phyloP scores from a whole-genome alignment of 805 yeast species.

The Ogataea neopini region DNA sequence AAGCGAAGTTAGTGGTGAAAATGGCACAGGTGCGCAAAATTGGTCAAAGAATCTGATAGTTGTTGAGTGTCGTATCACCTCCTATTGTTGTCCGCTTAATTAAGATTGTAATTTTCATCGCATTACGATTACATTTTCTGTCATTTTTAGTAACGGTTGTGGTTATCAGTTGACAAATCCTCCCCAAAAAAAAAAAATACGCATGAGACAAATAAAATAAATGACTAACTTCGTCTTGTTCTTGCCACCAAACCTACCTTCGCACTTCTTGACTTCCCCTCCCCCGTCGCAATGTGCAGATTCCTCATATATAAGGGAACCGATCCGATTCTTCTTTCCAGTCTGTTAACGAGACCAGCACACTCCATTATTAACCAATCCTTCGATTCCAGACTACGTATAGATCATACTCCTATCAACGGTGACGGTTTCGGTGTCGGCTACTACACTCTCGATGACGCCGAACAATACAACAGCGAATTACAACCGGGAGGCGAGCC shows the following conservation, averaged over 20 bases:
- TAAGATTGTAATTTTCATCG: too few relatives aligned
- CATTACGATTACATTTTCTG: neutral
- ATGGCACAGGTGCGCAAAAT: neutral
- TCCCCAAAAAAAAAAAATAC: neutral
- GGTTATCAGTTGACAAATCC: neutral
- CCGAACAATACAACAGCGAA: constrained; percentile 1
- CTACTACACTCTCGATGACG: constrained; percentile 57
- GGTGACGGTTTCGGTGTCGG: constrained; percentile 99
- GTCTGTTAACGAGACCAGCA: constrained; percentile 89
- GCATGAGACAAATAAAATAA: too few relatives aligned
- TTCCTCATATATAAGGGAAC: constrained; percentile 90
- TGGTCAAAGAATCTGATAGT: neutral
- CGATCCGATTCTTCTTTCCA: constrained; percentile 83
- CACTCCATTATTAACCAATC: constrained; percentile 97
- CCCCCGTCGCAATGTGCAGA: constrained; percentile 66
- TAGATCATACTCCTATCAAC: constrained; percentile 90
- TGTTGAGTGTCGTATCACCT: neutral
- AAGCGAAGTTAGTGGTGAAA: neutral
- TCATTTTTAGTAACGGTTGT: neutral
- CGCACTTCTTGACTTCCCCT: neutral
- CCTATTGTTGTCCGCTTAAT: too few relatives aligned
- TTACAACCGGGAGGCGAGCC: constrained; percentile 36
- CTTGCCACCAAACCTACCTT: too few relatives aligned
- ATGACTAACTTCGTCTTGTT: too few relatives aligned
- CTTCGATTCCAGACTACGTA: constrained; percentile 82